A percentile compares a stretch with the other conserved stretches of the same genome.
Conservation (phyloP, 352 stramenopile species). For the Phytophthora constricta region DNA sequence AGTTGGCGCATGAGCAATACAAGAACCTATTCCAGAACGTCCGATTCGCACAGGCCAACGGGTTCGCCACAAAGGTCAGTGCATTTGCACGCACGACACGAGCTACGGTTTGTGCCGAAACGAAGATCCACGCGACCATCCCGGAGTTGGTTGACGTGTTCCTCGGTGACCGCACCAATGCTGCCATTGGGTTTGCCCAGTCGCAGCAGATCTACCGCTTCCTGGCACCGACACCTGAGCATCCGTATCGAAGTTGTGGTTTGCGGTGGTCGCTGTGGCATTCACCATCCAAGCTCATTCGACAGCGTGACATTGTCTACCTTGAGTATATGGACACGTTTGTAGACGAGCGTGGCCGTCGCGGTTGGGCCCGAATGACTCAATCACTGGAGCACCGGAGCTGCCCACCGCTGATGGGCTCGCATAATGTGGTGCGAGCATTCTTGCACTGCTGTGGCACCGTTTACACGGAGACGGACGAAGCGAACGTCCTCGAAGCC, state of each 20-base stretch:
- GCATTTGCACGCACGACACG: constrained; percentile 58
- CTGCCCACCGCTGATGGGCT: constrained; percentile 56
- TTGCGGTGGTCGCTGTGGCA: constrained; percentile 75
- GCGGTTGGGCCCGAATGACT: constrained; percentile 65
- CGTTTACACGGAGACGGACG: constrained; percentile 64
- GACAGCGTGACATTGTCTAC: constrained; percentile 66
- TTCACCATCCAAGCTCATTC: constrained; percentile 62
- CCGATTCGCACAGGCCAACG: constrained; percentile 42
- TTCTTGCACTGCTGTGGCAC: constrained; percentile 66
- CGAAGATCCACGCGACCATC: constrained; percentile 57
- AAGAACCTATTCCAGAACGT: constrained; percentile 56
- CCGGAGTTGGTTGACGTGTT: constrained; percentile 67
- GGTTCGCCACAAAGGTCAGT: constrained; percentile 59
- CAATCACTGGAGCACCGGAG: constrained; percentile 73
- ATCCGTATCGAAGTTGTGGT: constrained; percentile 59
- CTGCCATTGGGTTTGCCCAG: constrained; percentile 66
- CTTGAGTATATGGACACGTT: constrained; percentile 77
- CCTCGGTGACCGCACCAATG: constrained; percentile 62
- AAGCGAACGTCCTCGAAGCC: constrained; percentile 56
- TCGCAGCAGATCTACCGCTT: constrained; percentile 67
- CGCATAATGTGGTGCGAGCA: constrained; percentile 62
- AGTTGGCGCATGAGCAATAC: constrained; percentile 38
- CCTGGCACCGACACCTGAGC: constrained; percentile 44
- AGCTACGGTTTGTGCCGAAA: constrained; percentile 53
- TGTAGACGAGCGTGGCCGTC: constrained; percentile 56